These are phyloP conservation scores for Coprinopsis cinerea DNA, from an alignment of 768 basidiomycete species.

Conservation along the genomic window DNA sequence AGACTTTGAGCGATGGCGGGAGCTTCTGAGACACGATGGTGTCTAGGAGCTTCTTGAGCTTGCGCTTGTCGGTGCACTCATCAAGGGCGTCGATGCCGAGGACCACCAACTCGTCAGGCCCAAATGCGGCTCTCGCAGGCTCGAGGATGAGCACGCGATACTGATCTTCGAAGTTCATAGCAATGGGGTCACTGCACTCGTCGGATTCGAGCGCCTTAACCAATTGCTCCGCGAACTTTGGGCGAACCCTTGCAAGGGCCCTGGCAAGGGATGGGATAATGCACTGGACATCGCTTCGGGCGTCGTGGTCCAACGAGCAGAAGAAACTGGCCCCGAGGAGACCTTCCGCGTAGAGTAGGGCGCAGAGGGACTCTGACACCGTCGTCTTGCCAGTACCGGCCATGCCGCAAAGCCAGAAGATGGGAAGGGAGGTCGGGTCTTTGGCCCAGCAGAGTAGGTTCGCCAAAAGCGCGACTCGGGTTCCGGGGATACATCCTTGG, in stretches of 20 bases:
- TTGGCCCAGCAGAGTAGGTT: background rate
- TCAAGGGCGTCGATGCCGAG: constrained; percentile 20
- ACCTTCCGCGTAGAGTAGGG: background rate
- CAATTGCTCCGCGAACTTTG: background rate
- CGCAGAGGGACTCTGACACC: constrained; percentile 6
- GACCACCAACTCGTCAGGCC: background rate
- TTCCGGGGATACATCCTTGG: background rate
- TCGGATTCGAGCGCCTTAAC: background rate
- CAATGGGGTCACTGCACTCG: background rate
- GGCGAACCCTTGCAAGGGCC: background rate
- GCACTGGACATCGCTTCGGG: background rate
- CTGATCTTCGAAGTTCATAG: background rate
- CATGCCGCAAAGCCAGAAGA: constrained; percentile 5
- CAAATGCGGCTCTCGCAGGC: background rate
- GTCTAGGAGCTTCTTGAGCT: constrained; percentile 12
- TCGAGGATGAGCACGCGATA: background rate
- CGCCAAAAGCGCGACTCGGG: background rate
- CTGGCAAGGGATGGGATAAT: constrained; percentile 1
- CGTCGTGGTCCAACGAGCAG: background rate
- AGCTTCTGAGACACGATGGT: constrained; percentile 4
- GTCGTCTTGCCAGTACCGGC: constrained; percentile 11
- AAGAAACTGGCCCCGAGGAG: constrained; percentile 8
- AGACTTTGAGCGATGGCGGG: constrained; percentile 15
- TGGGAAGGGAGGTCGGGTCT: background rate
- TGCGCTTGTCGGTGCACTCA: constrained; percentile 13